Percentiles rank a stretch among this genome's conserved stretches.
Conservation (phyloP, 2,329 filamentous ascomycete species). For the Verticillium zaregamsianum region DNA sequence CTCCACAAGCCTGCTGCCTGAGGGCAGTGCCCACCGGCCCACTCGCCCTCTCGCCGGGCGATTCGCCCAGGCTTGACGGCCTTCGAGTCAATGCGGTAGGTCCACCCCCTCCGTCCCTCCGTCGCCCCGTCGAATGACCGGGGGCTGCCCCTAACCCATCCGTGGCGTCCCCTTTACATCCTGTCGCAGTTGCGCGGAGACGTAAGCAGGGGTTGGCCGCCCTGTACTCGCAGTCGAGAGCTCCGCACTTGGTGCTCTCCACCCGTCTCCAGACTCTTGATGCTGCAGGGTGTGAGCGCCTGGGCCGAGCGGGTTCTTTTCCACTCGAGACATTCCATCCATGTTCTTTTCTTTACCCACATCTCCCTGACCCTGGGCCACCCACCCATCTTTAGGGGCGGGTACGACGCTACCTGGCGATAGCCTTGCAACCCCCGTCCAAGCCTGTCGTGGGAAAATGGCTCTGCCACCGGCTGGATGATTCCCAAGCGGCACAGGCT, state of each 20-base stretch:
- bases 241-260: background rate
- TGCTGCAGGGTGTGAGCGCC: conserved; percentile 11
- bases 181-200: conserved; percentile 8
- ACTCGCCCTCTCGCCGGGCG: background rate
- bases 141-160: background rate
- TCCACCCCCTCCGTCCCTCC: conserved; percentile 6
- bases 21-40: background rate
- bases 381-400: background rate
- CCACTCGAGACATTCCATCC: conserved; percentile 10
- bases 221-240: background rate
- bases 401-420: background rate
- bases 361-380: background rate
- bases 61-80: background rate
- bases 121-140: background rate
- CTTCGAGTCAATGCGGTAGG: conserved; percentile 6
- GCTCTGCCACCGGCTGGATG: background rate
- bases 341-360: conserved; percentile 13
- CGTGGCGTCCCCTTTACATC: conserved; percentile 1
- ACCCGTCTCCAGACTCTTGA: conserved; percentile 11
- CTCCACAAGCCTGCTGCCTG: background rate
- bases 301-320: conserved; percentile 14
- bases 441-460: background rate
- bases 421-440: background rate
- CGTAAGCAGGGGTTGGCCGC: conserved; percentile 7
- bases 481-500: background rate